Evolutionary conservation across 805 yeast species (phyloP).

Genomic region (Suhomyces emberorum): DNA sequence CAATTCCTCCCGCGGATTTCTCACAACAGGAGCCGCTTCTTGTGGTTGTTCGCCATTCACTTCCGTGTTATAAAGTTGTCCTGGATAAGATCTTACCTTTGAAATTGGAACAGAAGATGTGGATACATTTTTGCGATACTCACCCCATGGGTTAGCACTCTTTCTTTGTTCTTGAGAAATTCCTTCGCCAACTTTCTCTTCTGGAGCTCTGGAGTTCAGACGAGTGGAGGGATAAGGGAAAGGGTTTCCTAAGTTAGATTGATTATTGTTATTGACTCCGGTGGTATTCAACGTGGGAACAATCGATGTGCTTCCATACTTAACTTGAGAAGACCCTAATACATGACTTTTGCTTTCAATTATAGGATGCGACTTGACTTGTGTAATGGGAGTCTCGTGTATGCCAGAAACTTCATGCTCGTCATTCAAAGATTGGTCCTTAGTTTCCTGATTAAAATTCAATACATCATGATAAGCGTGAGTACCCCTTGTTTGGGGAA

Average conservation of each 20-base stretch:
- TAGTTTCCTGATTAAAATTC: background rate
- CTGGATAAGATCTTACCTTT: constrained; percentile 5
- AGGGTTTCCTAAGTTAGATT: constrained; percentile 2
- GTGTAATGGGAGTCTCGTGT: too few relatives aligned
- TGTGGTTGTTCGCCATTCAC: background rate
- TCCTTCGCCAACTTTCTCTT: background rate
- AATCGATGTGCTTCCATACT: background rate
- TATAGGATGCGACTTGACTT: too few relatives aligned
- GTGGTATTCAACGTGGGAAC: background rate
- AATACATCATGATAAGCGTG: background rate
- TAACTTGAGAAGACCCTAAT: background rate
- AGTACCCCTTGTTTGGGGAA: too few relatives aligned
- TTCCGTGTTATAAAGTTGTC: background rate
- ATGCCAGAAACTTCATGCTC: background rate
- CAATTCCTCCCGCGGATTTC: constrained; percentile 2
- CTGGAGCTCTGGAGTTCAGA: background rate
- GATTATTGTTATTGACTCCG: background rate
- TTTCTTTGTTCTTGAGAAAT: constrained; percentile 6
- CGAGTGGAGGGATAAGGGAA: constrained; percentile 7
- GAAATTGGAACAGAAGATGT: constrained; percentile 2
- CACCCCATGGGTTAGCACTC: constrained; percentile 36
- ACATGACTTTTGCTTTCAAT: background rate
- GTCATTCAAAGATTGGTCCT: background rate
- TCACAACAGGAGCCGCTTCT: background rate
- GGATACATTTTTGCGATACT: constrained; percentile 14